Percentiles rank a stretch among this genome's conserved stretches.
phyloP scores from a whole-genome alignment of 108 stramenopile species.

The Cyclotella atomus region DNA sequence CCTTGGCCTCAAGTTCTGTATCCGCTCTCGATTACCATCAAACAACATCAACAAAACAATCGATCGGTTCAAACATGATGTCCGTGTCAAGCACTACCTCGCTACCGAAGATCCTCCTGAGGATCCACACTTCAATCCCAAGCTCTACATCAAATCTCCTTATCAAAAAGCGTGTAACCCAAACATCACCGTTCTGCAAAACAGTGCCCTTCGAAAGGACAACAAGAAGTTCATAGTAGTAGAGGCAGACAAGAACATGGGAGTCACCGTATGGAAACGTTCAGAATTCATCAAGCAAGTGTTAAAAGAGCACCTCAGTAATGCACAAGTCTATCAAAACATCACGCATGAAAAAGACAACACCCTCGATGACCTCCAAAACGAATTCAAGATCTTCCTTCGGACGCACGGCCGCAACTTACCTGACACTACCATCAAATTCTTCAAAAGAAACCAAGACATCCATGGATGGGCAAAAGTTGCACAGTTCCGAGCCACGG shows the following conservation, averaged over 20 bases:
- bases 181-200: too few relatives aligned
- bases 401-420: neutral
- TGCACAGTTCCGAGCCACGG: neutral
- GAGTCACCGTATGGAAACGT: too few relatives aligned
- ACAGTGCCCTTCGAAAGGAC: too few relatives aligned
- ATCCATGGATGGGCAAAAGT: neutral
- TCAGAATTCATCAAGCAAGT: neutral
- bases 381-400: neutral
- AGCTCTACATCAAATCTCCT: neutral
- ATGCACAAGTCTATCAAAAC: neutral
- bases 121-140: neutral
- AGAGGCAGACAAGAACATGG: too few relatives aligned
- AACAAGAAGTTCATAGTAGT: too few relatives aligned
- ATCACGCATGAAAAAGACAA: neutral
- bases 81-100: neutral
- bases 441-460: neutral
- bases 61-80: neutral
- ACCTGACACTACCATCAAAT: neutral
- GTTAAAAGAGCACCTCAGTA: neutral
- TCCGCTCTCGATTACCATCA: neutral
- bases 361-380: too few relatives aligned
- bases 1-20: constrained; percentile 8
- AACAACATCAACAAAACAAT: constrained; percentile 5
- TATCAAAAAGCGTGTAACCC: too few relatives aligned
- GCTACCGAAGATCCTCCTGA: neutral